A percentile compares a stretch with the other conserved stretches of the same genome.
Conservation (phyloP, 768 basidiomycete genomes). For the Paxillus rubicundulus region DNA sequence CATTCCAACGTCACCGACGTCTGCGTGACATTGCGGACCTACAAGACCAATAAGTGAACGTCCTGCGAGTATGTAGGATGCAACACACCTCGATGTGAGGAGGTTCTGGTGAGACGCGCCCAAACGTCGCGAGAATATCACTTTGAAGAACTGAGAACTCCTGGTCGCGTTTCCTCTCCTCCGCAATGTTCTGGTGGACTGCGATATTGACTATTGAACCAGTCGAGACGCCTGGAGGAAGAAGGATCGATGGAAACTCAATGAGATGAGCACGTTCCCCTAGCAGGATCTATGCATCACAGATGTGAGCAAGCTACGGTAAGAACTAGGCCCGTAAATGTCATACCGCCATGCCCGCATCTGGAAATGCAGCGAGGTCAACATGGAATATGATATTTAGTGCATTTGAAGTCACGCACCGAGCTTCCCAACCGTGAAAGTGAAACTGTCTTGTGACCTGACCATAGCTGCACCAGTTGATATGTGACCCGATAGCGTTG, state of each 20-base stretch:
- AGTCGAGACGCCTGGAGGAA: conserved; percentile 88
- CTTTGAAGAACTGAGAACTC: conserved; percentile 87
- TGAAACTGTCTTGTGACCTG: conserved; percentile 64
- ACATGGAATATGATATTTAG: conserved; percentile 1
- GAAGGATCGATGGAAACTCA: conserved; percentile 93
- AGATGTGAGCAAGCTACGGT: conserved; percentile 2
- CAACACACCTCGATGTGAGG: conserved; percentile 70
- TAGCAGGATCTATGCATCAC: conserved; percentile 66
- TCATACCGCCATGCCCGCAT: conserved; percentile 91
- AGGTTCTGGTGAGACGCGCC: conserved; percentile 59
- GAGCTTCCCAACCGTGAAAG: conserved; percentile 93
- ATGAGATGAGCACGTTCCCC: conserved; percentile 95
- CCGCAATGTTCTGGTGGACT: conserved; percentile 80
- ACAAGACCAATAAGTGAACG: conserved; percentile 3
- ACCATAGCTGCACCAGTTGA: conserved; percentile 24
- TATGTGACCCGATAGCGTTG: conserved; percentile 4
- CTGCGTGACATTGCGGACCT: conserved; percentile 94
- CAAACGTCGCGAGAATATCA: conserved; percentile 74
- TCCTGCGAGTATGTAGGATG: neutral
- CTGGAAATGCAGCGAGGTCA: conserved; percentile 38
- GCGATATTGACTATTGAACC: conserved; percentile 98
- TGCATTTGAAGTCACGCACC: conserved; percentile 51
- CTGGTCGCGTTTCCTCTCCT: conserved; percentile 77
- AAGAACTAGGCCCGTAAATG: neutral
- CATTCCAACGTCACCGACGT: conserved; percentile 97